Conservation (phyloP, 2,329 filamentous ascomycete species). For the Microcyclosporella mali region DNA sequence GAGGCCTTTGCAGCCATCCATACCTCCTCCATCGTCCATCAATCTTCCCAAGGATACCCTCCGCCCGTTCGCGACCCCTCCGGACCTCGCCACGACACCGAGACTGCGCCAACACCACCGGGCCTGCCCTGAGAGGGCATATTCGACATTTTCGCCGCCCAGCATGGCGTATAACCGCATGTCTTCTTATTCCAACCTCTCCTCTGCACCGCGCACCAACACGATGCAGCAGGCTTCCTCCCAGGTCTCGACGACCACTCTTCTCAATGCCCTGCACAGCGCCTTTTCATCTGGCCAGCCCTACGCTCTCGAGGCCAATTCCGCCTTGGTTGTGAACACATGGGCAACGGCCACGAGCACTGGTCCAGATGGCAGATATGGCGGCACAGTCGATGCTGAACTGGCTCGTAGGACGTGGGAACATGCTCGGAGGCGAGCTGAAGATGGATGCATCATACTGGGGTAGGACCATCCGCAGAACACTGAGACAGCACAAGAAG, state of each 20-base stretch:
- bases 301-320: conserved; percentile 83
- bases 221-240: conserved; percentile 49
- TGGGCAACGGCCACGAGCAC: conserved; percentile 77
- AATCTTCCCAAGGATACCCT: not conserved
- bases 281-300: conserved; percentile 75
- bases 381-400: conserved; percentile 73
- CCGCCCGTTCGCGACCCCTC: not conserved
- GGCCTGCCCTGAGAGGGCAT: conserved; percentile 20
- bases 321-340: conserved; percentile 89
- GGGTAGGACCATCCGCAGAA: conserved; percentile 49
- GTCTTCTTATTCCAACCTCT: conserved; percentile 56
- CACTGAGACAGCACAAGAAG: not conserved
- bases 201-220: conserved; percentile 48
- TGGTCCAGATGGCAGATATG: conserved; percentile 61
- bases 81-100: not conserved
- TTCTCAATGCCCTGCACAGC: conserved; percentile 87
- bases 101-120: not conserved
- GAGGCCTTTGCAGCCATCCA: not conserved
- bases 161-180: conserved; percentile 58
- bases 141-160: conserved; percentile 12
- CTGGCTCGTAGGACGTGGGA: conserved; percentile 86
- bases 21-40: not conserved
- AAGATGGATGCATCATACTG: conserved; percentile 88
- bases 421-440: conserved; percentile 85
- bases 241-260: conserved; percentile 85